Evolutionary conservation across 2,329 filamentous ascomycete genomes (phyloP), one percentile per base, ranked within the genome.

Genomic region (Cladosporium sphaerospermum): DNA sequence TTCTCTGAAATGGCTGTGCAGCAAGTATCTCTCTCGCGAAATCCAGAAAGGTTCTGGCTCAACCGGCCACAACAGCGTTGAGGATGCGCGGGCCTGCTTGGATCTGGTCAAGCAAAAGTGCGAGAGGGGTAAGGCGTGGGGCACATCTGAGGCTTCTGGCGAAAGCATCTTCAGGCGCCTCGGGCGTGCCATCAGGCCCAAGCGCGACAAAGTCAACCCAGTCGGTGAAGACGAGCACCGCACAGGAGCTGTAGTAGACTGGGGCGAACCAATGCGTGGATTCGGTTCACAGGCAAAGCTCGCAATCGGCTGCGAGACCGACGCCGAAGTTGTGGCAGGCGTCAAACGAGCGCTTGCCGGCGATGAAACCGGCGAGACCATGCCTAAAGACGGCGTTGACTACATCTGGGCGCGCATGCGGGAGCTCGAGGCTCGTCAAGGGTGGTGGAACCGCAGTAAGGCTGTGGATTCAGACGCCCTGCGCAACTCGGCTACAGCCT

Each of bases 71-170:
- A 86, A 97, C 75, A 93, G 88, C 54, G 80, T 96, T 57, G 93
- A 99, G 70, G 93, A 99, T 68, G 90, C 93, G 11, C 84, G 80
- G 59, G 90, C 93, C 2, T 95, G 90, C 59, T 83, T 99, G 11
- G 91, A 97, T 63, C 84, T 99, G 1, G 83, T 97, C 45, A 95
- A 93, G 70, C 85, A 92, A 66, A 99, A 99, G 69, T 96, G 92
- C 68, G 91, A 97, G 69, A 93, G 88, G 71, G 93, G 93, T 39
- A 88, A 87, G 59, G 72, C 77, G 19, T 99, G 91, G 88, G 93
- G 89, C 34, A 86, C 85, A 0, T 82, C 82, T 46, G 89, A 95
- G 41, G 79, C 83, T 2, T 84, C 84, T 43, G 85, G 84, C 39
- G 93, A 99, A 72, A 92, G 89, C 61, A 83, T 99, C 46, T 99